These are phyloP conservation scores for Alternaria ethzedia DNA, from an alignment of 2,329 filamentous ascomycete genomes.

Conservation along the genomic window DNA sequence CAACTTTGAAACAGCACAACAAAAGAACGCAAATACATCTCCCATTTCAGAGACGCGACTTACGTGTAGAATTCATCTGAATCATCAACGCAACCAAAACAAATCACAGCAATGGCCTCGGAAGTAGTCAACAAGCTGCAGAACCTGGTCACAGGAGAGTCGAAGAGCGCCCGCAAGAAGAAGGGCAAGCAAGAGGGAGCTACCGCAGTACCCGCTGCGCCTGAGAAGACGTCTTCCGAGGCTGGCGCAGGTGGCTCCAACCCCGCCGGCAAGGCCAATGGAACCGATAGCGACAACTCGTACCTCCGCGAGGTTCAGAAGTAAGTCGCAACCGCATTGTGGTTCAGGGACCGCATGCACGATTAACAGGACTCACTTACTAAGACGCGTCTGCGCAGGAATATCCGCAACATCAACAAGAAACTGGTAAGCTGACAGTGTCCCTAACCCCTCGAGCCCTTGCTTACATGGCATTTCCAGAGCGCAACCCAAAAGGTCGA, in stretches of 20 bases:
- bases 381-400: slow-evolving; percentile 60
- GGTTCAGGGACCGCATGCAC: background rate
- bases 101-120: slow-evolving; percentile 51
- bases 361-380: slow-evolving; percentile 5
- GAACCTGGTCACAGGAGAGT: slow-evolving; percentile 63
- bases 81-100: slow-evolving; percentile 12
- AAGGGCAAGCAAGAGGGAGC: slow-evolving; percentile 53
- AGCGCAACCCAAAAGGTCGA: slow-evolving; percentile 76
- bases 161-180: slow-evolving; percentile 62
- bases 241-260: slow-evolving; percentile 40
- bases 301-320: slow-evolving; percentile 91
- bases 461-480: slow-evolving; percentile 51
- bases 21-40: slow-evolving; percentile 5
- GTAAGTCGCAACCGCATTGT: slow-evolving; percentile 59
- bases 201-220: slow-evolving; percentile 52
- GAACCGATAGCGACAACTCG: slow-evolving; percentile 72
- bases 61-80: slow-evolving; percentile 21
- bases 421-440: slow-evolving; percentile 74
- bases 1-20: slow-evolving; percentile 16
- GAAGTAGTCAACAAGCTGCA: slow-evolving; percentile 68
- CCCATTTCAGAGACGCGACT: slow-evolving; percentile 15
- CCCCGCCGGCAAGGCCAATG: slow-evolving; percentile 55
- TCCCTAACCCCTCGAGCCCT: slow-evolving; percentile 5
- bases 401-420: slow-evolving; percentile 90
- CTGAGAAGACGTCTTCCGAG: slow-evolving; percentile 44